These are phyloP conservation scores for Pyracantha coccinea DNA, from an alignment of 331 rosid species.

Conservation along the genomic window DNA sequence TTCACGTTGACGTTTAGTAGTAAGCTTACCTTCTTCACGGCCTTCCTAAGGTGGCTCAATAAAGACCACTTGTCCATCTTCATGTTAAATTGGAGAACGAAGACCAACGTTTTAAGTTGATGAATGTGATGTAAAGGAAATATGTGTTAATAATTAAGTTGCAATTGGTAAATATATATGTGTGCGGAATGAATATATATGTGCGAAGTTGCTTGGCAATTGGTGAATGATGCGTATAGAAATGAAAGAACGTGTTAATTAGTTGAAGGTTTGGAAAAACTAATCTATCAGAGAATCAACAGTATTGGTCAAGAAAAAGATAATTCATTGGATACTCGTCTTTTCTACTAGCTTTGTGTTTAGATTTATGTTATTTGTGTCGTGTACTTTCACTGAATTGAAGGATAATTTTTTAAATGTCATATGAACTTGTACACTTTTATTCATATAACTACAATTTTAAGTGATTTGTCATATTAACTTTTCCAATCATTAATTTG, in stretches of 20 bases:
- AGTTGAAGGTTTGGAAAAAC: background rate
- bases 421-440: too few species aligned
- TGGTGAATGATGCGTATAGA: constrained; percentile 10
- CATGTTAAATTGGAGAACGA: background rate
- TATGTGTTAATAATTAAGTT: background rate
- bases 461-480: too few species aligned
- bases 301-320: background rate
- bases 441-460: too few species aligned
- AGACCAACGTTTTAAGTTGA: background rate
- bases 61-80: constrained; percentile 8
- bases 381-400: background rate
- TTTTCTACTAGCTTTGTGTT: background rate
- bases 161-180: background rate
- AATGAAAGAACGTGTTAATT: constrained; percentile 12
- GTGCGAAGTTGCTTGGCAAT: background rate
- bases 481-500: too few species aligned
- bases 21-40: constrained; percentile 51
- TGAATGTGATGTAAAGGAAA: background rate
- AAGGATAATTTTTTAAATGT: too few species aligned
- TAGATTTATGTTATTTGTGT: background rate
- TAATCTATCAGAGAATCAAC: background rate
- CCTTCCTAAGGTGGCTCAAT: constrained; percentile 42
- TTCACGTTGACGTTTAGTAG: constrained; percentile 39
- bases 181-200: background rate
- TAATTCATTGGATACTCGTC: background rate